Conservation (phyloP, 2,329 filamentous ascomycete genomes). For the Graphilbum fragrans region DNA sequence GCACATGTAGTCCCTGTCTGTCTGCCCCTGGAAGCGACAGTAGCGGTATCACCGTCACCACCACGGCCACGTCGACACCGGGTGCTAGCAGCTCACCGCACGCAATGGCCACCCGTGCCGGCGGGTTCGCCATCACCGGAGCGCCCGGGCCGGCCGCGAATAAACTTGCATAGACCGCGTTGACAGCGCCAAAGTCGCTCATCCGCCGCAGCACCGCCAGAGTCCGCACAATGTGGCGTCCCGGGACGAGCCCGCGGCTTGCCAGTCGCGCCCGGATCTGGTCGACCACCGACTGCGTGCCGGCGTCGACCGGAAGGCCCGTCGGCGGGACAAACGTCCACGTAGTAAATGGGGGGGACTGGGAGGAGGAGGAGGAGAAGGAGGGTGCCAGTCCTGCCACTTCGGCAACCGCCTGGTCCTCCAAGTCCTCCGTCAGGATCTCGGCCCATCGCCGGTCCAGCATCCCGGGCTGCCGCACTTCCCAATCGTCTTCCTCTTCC, state of each 20-base stretch:
- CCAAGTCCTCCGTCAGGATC: constrained; percentile 19
- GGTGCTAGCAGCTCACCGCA: constrained; percentile 55
- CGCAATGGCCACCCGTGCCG: constrained; percentile 72
- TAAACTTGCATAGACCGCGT: constrained; percentile 60
- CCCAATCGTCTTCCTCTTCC: constrained; percentile 1
- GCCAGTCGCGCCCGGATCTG: constrained; percentile 30
- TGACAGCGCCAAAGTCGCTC: constrained; percentile 65
- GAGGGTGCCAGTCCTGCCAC: neutral
- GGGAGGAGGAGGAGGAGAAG: neutral
- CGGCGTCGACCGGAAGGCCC: constrained; percentile 24
- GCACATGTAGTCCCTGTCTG: constrained; percentile 65
- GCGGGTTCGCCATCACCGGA: constrained; percentile 57
- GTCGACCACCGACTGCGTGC: constrained; percentile 34
- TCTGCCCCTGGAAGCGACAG: constrained; percentile 10
- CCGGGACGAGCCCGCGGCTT: constrained; percentile 14
- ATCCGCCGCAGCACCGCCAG: constrained; percentile 67
- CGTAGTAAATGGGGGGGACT: neutral
- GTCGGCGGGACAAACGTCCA: neutral
- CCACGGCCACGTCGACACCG: constrained; percentile 48
- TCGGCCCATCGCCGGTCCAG: constrained; percentile 50
- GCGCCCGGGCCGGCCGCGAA: constrained; percentile 33
- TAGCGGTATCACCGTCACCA: constrained; percentile 3
- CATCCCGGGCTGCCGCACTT: constrained; percentile 46
- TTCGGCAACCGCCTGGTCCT: neutral
- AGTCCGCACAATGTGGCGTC: constrained; percentile 36